Base-by-base conservation (phyloP, 495 filamentous ascomycete species). In the Daldinia bambusicola region DNA sequence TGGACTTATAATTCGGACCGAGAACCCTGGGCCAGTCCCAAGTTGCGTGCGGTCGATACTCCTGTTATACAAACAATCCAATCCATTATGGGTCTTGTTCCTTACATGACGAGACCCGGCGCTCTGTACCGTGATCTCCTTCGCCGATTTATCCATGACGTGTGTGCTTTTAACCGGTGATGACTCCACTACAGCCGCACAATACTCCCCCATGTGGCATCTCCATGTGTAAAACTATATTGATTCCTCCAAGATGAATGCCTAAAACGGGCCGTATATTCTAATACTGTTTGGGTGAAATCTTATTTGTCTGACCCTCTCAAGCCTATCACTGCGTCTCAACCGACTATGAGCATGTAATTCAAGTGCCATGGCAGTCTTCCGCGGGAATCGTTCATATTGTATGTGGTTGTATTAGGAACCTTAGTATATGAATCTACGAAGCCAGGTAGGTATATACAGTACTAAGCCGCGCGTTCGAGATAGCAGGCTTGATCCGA, bases 111-210 rank as follows among this genome's bases (percentile, higher is more conserved):
- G 18, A 59, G 70, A 43, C 66, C 57, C 61, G 66, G 61, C 56
- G 26, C 37, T 59, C 57, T 64, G 57, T 55, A 34, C 61, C 57
- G 55, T 66, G 62, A 69, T 66, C 66, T 69, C 38, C 70, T 43
- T 73, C 62, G 66, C 66, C 52, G 66, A 69, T 73, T 73, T 73
- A 73, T 66, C 70, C 70, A 66, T 52, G 51, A 55, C 37, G 70
- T 69, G 57, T 26, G 52, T 53, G 56, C 57, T 69, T 73, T 73
- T 73, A 73, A 59, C 70, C 70, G 70, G 70, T 51, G 43, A 62
- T 67, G 45, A 60, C 62, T 66, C 57, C 55, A n/a, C 50, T 37
- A 73, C 62, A 63, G 61, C 66, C 52, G 57, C 61, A 69, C 26
- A 22, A 66, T 22, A 59, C 14, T 61, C 34, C 55, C 51, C 56